Evolutionary conservation across 176 grass and related monocot genomes (phyloP).

Genomic region (Oryza glumipatula): DNA sequence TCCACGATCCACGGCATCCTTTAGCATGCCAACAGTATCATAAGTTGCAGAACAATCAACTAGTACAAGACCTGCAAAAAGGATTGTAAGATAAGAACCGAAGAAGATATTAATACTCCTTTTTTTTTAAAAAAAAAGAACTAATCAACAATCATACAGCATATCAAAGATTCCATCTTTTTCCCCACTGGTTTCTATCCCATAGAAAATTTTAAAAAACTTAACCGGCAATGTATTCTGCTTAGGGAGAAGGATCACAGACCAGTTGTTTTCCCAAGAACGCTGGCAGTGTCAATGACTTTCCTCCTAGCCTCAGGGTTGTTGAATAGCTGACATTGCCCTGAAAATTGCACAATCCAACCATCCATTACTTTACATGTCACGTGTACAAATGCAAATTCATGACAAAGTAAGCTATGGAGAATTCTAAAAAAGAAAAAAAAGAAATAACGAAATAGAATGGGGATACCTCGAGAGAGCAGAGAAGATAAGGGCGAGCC

Average conservation of each 20-base stretch:
- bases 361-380: not conserved
- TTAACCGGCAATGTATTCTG: not conserved
- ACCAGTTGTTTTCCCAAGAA: slow-evolving; percentile 83
- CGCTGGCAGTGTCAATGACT: slow-evolving; percentile 52
- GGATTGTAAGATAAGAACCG: not conserved
- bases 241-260: not conserved
- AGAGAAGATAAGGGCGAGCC: slow-evolving; percentile 69
- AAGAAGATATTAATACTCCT: not conserved
- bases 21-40: slow-evolving; percentile 67
- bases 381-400: slow-evolving; percentile 5
- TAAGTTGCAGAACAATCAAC: slow-evolving; percentile 93
- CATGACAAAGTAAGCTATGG: not conserved
- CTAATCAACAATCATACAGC: not conserved
- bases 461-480: slow-evolving; percentile 44
- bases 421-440: not conserved
- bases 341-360: slow-evolving; percentile 45
- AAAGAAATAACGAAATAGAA: not conserved
- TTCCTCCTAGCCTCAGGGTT: slow-evolving; percentile 55
- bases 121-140: not conserved
- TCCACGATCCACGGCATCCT: slow-evolving; percentile 55
- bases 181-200: not conserved
- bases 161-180: not conserved
- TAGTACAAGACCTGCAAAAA: slow-evolving; percentile 69
- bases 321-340: slow-evolving; percentile 66
- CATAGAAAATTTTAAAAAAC: slow-evolving; percentile 10